Conservation (phyloP, 352 stramenopile genomes). For the Globisporangium cederbergense region DNA sequence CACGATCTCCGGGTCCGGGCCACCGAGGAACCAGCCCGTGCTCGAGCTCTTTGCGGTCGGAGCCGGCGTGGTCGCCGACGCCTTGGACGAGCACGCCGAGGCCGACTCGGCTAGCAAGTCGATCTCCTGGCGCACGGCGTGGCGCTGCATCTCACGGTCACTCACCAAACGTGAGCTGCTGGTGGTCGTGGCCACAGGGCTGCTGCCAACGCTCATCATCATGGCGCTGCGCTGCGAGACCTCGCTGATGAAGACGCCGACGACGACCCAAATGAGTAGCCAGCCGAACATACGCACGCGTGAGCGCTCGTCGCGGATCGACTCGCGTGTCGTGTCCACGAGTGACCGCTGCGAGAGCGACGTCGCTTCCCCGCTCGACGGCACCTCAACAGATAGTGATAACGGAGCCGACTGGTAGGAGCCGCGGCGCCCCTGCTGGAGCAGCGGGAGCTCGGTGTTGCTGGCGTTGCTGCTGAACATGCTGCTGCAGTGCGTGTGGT, state of each 20-base stretch:
- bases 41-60: conserved; percentile 24
- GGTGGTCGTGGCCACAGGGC: too few species aligned
- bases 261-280: conserved; percentile 45
- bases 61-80: neutral
- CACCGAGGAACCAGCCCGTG: conserved; percentile 59
- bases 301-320: conserved; percentile 34
- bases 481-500: neutral
- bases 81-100: conserved; percentile 16
- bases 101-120: conserved; percentile 48
- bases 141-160: conserved; percentile 24
- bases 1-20: conserved; percentile 56
- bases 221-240: conserved; percentile 18
- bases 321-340: conserved; percentile 13
- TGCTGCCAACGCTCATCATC: conserved; percentile 7
- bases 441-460: conserved; percentile 21
- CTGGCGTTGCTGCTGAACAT: neutral
- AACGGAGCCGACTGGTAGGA: conserved; percentile 7
- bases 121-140: conserved; percentile 48
- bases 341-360: conserved; percentile 1
- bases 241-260: conserved; percentile 44
- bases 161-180: conserved; percentile 29
- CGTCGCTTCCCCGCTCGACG: neutral
- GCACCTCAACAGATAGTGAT: neutral
- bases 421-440: conserved; percentile 8
- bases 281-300: conserved; percentile 34